Conservation (phyloP, 331 rosid genomes). For the Acacia pycnantha region DNA sequence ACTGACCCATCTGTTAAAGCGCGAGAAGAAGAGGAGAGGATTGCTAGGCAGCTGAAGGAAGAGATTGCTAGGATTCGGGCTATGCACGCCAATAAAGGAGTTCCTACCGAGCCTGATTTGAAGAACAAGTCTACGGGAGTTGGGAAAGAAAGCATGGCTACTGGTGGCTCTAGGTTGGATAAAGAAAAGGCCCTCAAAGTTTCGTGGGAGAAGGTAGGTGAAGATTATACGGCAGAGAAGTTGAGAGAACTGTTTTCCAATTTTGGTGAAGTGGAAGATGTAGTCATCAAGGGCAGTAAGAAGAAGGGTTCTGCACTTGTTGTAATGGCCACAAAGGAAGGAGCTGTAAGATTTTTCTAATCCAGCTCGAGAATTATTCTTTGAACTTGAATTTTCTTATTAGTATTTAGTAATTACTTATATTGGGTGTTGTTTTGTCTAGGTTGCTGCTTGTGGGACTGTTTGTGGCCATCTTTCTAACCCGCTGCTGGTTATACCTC, state of each 20-base stretch:
- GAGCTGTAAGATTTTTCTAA: conserved; percentile 56
- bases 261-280: conserved; percentile 91
- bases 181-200: conserved; percentile 77
- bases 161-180: conserved; percentile 44
- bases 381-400: not conserved
- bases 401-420: conserved; percentile 10
- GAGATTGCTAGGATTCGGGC: conserved; percentile 78
- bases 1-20: conserved; percentile 50
- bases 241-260: conserved; percentile 64
- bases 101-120: conserved; percentile 9
- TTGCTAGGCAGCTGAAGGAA: conserved; percentile 63
- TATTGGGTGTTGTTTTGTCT: conserved; percentile 14
- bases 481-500: conserved; percentile 76
- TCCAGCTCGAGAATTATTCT: not conserved
- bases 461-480: conserved; percentile 69
- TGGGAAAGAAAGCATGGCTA: conserved; percentile 38
- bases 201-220: conserved; percentile 86
- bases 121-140: conserved; percentile 34
- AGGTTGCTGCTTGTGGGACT: conserved; percentile 72
- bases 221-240: conserved; percentile 68
- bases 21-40: conserved; percentile 71
- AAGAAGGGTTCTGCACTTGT: conserved; percentile 89
- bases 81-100: conserved; percentile 63
- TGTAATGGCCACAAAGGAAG: conserved; percentile 81
- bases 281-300: conserved; percentile 69